Base-by-base conservation (phyloP, 2,329 filamentous ascomycete genomes). In the Samsoniella hepiali region DNA sequence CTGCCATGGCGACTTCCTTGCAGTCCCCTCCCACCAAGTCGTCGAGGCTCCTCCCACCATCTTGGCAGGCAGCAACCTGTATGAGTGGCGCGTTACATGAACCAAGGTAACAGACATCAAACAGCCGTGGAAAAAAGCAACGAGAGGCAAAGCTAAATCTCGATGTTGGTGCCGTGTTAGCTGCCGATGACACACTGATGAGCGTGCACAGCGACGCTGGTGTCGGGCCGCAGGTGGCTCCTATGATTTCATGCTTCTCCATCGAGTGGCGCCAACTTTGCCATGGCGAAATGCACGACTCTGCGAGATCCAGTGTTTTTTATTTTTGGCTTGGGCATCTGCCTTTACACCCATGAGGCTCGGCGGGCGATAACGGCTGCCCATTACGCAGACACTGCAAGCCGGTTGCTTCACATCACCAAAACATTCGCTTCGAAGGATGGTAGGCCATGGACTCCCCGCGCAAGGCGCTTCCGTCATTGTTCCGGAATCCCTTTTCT, bases 241-340 rank as follows among this genome's bases (percentile, higher is more conserved):
- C 58, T 49, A 55, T 62, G 59, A 62, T 55, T 62, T 55, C 60
- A 56, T 50, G 42, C 22, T 34, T 17, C 31, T 61, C 49, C 58
- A 55, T 62, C 58, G 31, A 62, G 58, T 62, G 58, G 58, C 49
- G 50, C 58, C 58, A n/a, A 17, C 31, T 22, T 27, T 47, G 36
- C 31, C 38, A 54, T 61, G 58, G 36, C 36, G 29, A 60, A 49
- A 2, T 29, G 57, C 29, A 42, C 34, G 8, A 42, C 44, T 58
- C n/a, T 59, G 31, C 45, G 9, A 53, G 58, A 44, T 60, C 58
- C 58, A 60, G 27, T 60, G 13, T 60, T 60, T 22, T 22, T 22
- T 22, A 22, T 22, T 22, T 22, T 44, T 44, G 56, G 40, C 31
- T 47, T 58, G 40, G 10, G 17, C 42, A 47, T 58, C 34, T 27